These are phyloP conservation scores for Umbilicus rupestris DNA, from an alignment of 164 flowering plant genomes.

Conservation along the genomic window DNA sequence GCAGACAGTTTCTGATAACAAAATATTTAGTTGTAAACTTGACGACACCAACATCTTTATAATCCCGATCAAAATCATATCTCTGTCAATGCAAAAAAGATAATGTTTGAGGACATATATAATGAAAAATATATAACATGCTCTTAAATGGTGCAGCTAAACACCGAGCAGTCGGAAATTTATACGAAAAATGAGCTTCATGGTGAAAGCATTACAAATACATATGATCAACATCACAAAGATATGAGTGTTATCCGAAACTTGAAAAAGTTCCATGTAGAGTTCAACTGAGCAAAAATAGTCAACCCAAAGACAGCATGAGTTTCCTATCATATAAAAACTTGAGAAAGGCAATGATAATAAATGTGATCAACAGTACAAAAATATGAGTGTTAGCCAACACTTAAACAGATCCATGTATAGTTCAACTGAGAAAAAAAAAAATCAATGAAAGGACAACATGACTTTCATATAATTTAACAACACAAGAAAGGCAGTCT, in stretches of 20 bases:
- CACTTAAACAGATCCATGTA: no score
- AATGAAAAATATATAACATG: neutral
- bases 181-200: no score
- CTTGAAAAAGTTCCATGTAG: neutral
- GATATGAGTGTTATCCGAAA: neutral
- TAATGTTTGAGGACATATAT: neutral
- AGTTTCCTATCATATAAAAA: neutral
- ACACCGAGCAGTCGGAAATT: no score
- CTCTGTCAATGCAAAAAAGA: slow-evolving; percentile 32
- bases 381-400: no score
- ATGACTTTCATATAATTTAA: no score
- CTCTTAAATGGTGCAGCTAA: no score
- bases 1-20: slow-evolving; percentile 87
- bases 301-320: neutral
- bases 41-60: slow-evolving; percentile 92
- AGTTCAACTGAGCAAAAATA: neutral
- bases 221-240: neutral
- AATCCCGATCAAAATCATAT: slow-evolving; percentile 96
- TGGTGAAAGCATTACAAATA: no score
- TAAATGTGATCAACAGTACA: no score
- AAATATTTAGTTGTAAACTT: slow-evolving; percentile 75
- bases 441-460: no score
- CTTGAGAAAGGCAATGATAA: no score
- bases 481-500: no score
- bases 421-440: no score